phyloP scores from a whole-genome alignment of 2,329 filamentous ascomycete species.

The Colletotrichum cordylinicola region DNA sequence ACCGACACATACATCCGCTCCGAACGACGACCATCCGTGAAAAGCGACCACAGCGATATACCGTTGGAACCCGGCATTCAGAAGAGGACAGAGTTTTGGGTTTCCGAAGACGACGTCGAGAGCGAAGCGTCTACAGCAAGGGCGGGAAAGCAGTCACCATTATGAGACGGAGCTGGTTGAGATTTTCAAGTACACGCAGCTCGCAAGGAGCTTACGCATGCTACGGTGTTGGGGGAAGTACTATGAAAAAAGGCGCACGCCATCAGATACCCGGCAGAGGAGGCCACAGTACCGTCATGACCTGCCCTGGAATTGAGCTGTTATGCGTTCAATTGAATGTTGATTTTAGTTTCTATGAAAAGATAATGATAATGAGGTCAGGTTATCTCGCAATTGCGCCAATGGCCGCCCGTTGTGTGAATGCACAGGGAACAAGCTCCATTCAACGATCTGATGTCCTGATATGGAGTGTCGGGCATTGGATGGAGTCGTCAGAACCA shows the following conservation, averaged over 20 bases:
- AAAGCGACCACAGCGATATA: constrained; percentile 27
- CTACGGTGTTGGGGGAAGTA: not conserved
- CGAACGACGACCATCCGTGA: constrained; percentile 2
- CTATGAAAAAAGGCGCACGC: not conserved
- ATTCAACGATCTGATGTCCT: not conserved
- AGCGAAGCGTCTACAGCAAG: not conserved
- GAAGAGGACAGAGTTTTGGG: constrained; percentile 26
- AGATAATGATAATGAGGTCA: constrained; percentile 1
- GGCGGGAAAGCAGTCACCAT: not conserved
- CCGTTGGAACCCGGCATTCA: constrained; percentile 23
- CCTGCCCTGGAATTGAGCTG: not conserved
- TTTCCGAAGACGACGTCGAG: constrained; percentile 18
- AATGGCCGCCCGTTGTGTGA: not conserved
- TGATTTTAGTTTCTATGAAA: not conserved
- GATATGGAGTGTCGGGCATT: not conserved
- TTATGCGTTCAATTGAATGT: not conserved
- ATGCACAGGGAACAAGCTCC: too few relatives aligned
- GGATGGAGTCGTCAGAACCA: not conserved
- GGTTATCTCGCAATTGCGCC: not conserved
- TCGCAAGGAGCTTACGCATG: not conserved
- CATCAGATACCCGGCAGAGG: constrained; percentile 14
- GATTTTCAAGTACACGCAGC: not conserved
- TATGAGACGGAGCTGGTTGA: not conserved
- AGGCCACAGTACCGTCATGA: not conserved
- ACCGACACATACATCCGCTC: constrained; percentile 19